Evolutionary conservation across 164 flowering plant species (phyloP).

Genomic region (Umbellularia californica): DNA sequence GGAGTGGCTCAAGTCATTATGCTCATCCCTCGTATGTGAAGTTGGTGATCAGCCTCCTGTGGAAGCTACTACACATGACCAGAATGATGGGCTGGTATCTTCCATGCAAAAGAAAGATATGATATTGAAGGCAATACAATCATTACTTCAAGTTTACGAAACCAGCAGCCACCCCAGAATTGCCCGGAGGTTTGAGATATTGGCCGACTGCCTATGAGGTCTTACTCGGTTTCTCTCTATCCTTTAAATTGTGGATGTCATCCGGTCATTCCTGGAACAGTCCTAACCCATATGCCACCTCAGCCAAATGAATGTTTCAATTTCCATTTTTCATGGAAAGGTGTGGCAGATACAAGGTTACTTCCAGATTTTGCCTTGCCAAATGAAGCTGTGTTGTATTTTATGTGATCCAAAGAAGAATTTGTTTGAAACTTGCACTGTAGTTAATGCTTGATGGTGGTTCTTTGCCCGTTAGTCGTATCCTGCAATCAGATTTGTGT

Average conservation of each 20-base stretch:
- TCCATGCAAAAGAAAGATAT: constrained; percentile 46
- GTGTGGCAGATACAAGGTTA: background rate
- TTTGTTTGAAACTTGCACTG: background rate
- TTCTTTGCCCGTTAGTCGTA: background rate
- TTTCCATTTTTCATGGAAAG: background rate
- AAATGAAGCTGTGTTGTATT: background rate
- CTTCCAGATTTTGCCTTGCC: background rate
- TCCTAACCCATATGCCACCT: background rate
- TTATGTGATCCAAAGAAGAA: background rate
- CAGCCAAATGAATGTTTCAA: background rate
- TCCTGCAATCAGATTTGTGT: background rate
- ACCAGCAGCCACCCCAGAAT: constrained; percentile 29
- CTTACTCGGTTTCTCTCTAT: background rate
- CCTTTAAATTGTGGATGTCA: background rate
- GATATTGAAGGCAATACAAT: constrained; percentile 42
- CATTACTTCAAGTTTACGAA: constrained; percentile 49
- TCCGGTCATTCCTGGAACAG: background rate
- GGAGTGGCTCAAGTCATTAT: constrained; percentile 58
- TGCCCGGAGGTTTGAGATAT: constrained; percentile 45
- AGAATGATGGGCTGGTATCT: constrained; percentile 14
- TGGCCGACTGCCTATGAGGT: constrained; percentile 26
- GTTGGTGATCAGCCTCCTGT: constrained; percentile 16
- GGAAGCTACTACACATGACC: constrained; percentile 24
- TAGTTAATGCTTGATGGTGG: background rate
- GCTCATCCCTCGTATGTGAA: constrained; percentile 36